A percentile compares a stretch with the other conserved stretches of the same genome.
Conservation (phyloP, 2,329 filamentous ascomycete species). For the Aureobasidium sp. region DNA sequence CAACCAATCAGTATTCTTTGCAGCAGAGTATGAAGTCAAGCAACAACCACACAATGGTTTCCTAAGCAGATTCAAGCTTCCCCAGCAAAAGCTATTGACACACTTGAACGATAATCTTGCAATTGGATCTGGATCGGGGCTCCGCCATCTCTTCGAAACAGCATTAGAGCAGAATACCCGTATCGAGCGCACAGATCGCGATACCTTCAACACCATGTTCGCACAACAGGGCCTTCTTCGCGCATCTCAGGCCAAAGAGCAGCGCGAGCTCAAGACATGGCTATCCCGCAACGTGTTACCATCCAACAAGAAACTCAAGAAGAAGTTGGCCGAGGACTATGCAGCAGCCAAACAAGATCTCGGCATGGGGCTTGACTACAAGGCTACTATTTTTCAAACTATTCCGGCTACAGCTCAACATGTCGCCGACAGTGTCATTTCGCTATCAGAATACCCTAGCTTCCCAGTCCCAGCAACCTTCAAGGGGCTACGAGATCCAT, state of each 20-base stretch:
- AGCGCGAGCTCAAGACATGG: constrained; percentile 8
- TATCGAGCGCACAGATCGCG: constrained; percentile 4
- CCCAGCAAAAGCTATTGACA: background rate
- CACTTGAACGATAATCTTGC: background rate
- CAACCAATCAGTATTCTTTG: constrained; percentile 15
- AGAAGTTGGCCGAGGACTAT: constrained; percentile 1
- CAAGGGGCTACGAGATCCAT: background rate
- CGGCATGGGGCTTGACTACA: constrained; percentile 9
- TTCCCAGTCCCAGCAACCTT: background rate
- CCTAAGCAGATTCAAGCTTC: constrained; percentile 8
- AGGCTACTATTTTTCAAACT: constrained; percentile 5
- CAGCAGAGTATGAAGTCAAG: background rate
- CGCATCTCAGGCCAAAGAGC: constrained; percentile 2
- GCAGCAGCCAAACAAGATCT: constrained; percentile 10
- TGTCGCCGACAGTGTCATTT: background rate
- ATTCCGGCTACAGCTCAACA: background rate
- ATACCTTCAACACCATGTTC: constrained; percentile 13
- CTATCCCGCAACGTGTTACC: constrained; percentile 1
- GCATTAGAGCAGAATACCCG: constrained; percentile 6
- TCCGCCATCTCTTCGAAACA: constrained; percentile 6
- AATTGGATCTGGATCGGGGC: background rate
- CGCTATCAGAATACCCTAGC: background rate
- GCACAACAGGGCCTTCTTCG: constrained; percentile 8
- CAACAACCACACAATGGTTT: background rate
- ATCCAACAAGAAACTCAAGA: constrained; percentile 5